These are phyloP conservation scores for Trametes maxima DNA, from an alignment of 768 basidiomycete genomes.

Conservation along the genomic window DNA sequence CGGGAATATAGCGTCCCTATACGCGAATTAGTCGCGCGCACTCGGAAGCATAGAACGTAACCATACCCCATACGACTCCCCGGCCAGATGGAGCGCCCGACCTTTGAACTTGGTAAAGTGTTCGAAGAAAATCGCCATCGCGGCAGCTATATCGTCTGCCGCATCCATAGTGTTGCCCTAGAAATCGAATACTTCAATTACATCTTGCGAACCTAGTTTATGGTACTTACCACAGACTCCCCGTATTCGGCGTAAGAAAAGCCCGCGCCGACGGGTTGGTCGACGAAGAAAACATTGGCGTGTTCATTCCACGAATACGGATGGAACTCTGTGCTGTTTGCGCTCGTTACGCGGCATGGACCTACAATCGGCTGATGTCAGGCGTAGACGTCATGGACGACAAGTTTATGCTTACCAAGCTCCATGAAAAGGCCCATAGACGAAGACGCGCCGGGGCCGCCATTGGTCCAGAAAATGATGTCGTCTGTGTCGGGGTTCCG, in stretches of 20 bases:
- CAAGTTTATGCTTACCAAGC: conserved; percentile 40
- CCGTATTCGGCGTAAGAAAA: conserved; percentile 58
- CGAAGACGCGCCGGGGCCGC: conserved; percentile 36
- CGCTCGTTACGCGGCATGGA: conserved; percentile 64
- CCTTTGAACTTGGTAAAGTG: conserved; percentile 72
- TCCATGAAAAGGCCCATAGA: conserved; percentile 48
- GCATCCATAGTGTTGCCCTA: conserved; percentile 68
- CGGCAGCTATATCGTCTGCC: conserved; percentile 69
- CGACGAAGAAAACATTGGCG: conserved; percentile 57
- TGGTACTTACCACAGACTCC: conserved; percentile 51
- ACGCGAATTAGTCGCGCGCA: neutral
- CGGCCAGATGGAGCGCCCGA: conserved; percentile 46
- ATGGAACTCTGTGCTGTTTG: conserved; percentile 53
- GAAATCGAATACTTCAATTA: neutral
- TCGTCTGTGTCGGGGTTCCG: conserved; percentile 34
- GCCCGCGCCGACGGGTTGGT: conserved; percentile 41
- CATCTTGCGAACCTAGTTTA: neutral
- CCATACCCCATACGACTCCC: conserved; percentile 53
- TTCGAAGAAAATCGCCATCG: conserved; percentile 74
- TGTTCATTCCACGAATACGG: conserved; percentile 69
- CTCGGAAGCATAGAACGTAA: no score
- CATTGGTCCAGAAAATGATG: conserved; percentile 28
- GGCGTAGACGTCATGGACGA: conserved; percentile 51
- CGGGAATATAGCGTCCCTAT: conserved; percentile 55
- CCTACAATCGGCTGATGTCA: conserved; percentile 48